Percentiles rank a stretch among this genome's conserved stretches.
Evolutionary conservation across 1,284 basidiomycete genomes (phyloP).

Genomic region (Austroboletus novae-zelandiae): DNA sequence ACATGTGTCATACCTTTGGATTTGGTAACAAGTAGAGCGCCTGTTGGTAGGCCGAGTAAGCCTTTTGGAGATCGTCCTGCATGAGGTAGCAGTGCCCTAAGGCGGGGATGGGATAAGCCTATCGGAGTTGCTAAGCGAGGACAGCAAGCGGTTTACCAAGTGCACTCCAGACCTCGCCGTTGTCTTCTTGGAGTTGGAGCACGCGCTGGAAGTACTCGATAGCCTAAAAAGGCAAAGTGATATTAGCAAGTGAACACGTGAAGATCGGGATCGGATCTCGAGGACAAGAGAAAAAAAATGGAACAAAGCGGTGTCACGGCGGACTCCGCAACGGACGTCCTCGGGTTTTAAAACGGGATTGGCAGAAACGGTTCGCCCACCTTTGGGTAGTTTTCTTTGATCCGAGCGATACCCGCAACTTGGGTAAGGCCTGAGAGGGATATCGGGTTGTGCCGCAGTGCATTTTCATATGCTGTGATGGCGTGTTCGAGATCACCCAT

Average conservation of each 20-base stretch:
- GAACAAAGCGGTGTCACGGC: constrained; percentile 32
- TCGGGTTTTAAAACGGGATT: constrained; percentile 33
- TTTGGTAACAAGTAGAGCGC: constrained; percentile 94
- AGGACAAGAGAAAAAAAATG: constrained; percentile 21
- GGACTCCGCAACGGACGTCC: constrained; percentile 40
- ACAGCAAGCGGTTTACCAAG: constrained; percentile 57
- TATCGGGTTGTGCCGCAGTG: constrained; percentile 87
- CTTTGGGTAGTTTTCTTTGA: constrained; percentile 85
- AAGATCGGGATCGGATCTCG: constrained; percentile 34
- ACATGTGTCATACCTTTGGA: constrained; percentile 65
- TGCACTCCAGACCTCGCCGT: constrained; percentile 94
- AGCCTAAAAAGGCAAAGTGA: constrained; percentile 56
- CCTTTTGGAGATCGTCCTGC: constrained; percentile 99
- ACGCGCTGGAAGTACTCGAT: constrained; percentile 95
- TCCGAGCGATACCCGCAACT: constrained; percentile 87
- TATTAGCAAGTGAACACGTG: constrained; percentile 38
- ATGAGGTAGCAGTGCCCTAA: constrained; percentile 95
- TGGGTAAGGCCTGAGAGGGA: constrained; percentile 87
- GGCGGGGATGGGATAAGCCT: constrained; percentile 23
- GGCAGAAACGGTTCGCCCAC: constrained; percentile 42
- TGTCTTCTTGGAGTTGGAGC: constrained; percentile 84
- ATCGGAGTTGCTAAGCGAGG: constrained; percentile 11
- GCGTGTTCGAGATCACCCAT: constrained; percentile 90
- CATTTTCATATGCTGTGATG: constrained; percentile 86
- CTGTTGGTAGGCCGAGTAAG: constrained; percentile 98